A percentile compares a stretch with the other conserved stretches of the same genome.
phyloP scores from a whole-genome alignment of 441 rosid species.

The Hura crepitans region DNA sequence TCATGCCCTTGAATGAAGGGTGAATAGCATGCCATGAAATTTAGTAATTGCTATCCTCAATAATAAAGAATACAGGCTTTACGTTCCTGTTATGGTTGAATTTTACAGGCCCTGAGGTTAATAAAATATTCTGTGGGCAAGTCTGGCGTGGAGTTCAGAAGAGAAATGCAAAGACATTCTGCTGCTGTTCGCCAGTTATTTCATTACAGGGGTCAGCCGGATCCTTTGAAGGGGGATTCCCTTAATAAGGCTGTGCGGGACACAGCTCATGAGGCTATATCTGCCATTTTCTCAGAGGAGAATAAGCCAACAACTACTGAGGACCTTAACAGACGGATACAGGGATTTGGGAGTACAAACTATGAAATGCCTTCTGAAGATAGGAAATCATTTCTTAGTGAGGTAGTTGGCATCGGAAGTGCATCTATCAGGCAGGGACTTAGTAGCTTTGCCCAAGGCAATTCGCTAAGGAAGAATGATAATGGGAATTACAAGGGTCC shows the following conservation, averaged over 20 bases:
- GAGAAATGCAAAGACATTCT: constrained; percentile 96
- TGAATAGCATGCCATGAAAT: neutral
- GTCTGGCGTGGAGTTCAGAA: constrained; percentile 86
- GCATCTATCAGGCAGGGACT: constrained; percentile 94
- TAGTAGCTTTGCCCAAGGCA: constrained; percentile 72
- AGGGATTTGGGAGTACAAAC: constrained; percentile 93
- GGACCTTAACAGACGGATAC: constrained; percentile 62
- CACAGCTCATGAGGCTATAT: constrained; percentile 81
- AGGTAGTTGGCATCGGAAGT: constrained; percentile 90
- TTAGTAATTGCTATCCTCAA: neutral
- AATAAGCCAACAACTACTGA: constrained; percentile 55
- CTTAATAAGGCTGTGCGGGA: constrained; percentile 94
- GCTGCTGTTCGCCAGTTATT: constrained; percentile 76
- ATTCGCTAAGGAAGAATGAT: constrained; percentile 63
- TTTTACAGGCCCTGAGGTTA: constrained; percentile 74
- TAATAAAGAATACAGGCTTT: neutral
- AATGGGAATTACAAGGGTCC: constrained; percentile 84
- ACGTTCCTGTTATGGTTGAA: constrained; percentile 21
- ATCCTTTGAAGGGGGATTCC: constrained; percentile 92
- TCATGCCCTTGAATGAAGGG: neutral
- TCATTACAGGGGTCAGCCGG: constrained; percentile 83
- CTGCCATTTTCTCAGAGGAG: constrained; percentile 84
- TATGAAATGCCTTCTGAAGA: constrained; percentile 71
- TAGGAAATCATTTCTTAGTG: constrained; percentile 87
- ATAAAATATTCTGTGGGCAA: constrained; percentile 85